These are phyloP conservation scores for Trichoderma erinaceum DNA, from an alignment of 495 filamentous ascomycete species.

Conservation along the genomic window DNA sequence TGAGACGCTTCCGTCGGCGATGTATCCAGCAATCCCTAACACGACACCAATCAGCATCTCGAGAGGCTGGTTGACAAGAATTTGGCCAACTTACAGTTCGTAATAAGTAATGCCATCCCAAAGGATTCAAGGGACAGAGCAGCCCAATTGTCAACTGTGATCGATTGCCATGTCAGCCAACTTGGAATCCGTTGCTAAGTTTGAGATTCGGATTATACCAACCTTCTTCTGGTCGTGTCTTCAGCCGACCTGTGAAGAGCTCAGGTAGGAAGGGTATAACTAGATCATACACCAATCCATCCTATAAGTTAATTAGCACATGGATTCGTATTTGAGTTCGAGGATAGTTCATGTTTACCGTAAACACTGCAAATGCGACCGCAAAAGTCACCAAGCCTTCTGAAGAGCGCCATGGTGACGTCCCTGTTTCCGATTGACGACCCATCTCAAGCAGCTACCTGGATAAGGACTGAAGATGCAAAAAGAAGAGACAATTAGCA, in stretches of 20 bases:
- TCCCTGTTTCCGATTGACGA: neutral
- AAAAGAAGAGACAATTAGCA: neutral
- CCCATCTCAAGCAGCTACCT: neutral
- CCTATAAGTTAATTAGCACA: neutral
- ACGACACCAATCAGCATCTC: neutral
- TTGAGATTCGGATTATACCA: neutral
- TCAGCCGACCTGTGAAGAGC: slow-evolving; percentile 4
- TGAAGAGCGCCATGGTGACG: neutral
- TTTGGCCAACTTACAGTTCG: neutral
- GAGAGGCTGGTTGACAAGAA: neutral
- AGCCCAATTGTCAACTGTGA: slow-evolving; percentile 1
- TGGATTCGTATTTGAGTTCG: neutral
- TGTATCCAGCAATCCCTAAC: neutral
- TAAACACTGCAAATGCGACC: slow-evolving; percentile 3
- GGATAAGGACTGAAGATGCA: neutral
- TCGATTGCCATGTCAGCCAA: neutral
- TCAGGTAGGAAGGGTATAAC: slow-evolving; percentile 9
- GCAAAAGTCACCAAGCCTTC: neutral
- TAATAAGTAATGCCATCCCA: slow-evolving; percentile 3
- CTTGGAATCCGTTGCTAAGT: neutral
- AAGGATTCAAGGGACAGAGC: slow-evolving; percentile 1
- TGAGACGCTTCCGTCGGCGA: neutral
- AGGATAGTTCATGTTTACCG: neutral
- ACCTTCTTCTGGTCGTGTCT: slow-evolving; percentile 3
- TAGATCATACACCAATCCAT: neutral